Percentiles rank a stretch among this genome's conserved stretches.
Evolutionary conservation across 495 filamentous ascomycete species (phyloP).

Genomic region (Poronia punctata): DNA sequence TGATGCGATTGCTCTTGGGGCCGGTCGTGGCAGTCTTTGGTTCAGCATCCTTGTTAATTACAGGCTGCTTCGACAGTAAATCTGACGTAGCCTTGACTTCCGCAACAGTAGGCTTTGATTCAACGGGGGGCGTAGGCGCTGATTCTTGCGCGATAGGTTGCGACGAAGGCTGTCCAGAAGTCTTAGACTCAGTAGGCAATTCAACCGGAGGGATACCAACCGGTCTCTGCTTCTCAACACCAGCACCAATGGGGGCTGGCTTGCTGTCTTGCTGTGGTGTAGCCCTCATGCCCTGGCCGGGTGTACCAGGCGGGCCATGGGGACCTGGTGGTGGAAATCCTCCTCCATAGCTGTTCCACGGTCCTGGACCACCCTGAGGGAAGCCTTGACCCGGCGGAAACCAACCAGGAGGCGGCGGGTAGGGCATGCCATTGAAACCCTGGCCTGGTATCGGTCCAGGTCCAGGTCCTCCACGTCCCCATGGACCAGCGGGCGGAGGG

Average conservation of each 20-base stretch:
- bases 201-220: constrained; percentile 28
- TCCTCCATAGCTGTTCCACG: constrained; percentile 45
- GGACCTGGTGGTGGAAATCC: constrained; percentile 41
- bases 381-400: constrained; percentile 79
- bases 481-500: constrained; percentile 46
- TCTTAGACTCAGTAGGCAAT: constrained; percentile 33
- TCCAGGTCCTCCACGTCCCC: constrained; percentile 50
- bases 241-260: constrained; percentile 49
- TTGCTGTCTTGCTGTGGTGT: constrained; percentile 34
- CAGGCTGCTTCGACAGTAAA: constrained; percentile 28
- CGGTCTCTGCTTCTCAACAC: constrained; percentile 39
- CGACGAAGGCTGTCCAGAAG: constrained; percentile 29
- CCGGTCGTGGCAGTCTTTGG: constrained; percentile 50
- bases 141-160: constrained; percentile 19
- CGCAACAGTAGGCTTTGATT: constrained; percentile 57
- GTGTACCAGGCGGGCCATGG: constrained; percentile 26
- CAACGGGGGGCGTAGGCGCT: constrained; percentile 48
- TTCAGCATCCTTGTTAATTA: constrained; percentile 25
- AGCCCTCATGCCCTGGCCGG: constrained; percentile 30
- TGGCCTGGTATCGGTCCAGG: constrained; percentile 29
- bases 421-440: constrained; percentile 39
- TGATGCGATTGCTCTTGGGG: constrained; percentile 49
- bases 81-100: constrained; percentile 48
- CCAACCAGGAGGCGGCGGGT: constrained; percentile 66
- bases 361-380: constrained; percentile 54